phyloP scores from a whole-genome alignment of 345 rosid species.

The Populus nigra region DNA sequence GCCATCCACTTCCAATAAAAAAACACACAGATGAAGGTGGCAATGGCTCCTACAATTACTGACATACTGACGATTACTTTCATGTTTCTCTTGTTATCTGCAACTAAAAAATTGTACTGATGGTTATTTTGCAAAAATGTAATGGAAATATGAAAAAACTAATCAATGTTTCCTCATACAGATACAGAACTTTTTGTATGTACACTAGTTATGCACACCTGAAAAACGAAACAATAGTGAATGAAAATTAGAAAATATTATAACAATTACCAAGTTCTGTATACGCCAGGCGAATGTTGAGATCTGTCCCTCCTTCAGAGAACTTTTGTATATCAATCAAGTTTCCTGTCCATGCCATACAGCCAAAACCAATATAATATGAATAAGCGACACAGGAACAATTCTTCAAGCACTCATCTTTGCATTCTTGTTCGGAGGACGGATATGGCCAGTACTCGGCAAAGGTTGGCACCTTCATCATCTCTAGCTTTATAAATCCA shows the following conservation, averaged over 20 bases:
- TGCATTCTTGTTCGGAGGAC: conserved; percentile 27
- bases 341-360: neutral
- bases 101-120: neutral
- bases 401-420: conserved; percentile 35
- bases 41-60: neutral
- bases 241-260: neutral
- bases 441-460: conserved; percentile 5
- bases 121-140: too few relatives aligned
- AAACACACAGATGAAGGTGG: neutral
- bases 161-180: too few relatives aligned
- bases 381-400: conserved; percentile 30
- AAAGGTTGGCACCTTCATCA: conserved; percentile 17
- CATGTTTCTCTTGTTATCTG: too few relatives aligned
- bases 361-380: conserved; percentile 1
- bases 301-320: conserved; percentile 5
- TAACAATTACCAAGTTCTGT: conserved; percentile 10
- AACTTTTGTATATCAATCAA: conserved; percentile 16
- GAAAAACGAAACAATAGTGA: too few relatives aligned
- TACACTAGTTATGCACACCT: too few relatives aligned
- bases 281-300: conserved; percentile 11
- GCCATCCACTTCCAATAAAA: neutral
- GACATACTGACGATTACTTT: neutral
- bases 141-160: too few relatives aligned
- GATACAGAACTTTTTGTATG: too few relatives aligned
- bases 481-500: conserved; percentile 16